Base-by-base conservation (phyloP, 768 basidiomycete species). In the Tricholoma matsutake region DNA sequence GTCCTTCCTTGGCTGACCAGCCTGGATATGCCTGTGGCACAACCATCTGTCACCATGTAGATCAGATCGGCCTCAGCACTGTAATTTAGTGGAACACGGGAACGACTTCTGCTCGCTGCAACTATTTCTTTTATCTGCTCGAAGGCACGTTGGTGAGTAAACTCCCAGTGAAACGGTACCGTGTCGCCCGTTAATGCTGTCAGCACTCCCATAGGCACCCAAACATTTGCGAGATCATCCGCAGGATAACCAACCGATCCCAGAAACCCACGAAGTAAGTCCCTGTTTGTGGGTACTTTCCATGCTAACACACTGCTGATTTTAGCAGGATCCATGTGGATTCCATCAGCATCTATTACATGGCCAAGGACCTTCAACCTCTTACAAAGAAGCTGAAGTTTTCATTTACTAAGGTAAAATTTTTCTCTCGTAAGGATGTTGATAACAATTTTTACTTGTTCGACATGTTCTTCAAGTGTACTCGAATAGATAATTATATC, bases 251-350 rank as follows among this genome's bases (percentile, higher is more conserved):
- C 37, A 37, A 37, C 37, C 1, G 73, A 64, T 8, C 78, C 76
- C 0, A 76, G 58, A 59, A 79, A 78, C 3, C 72, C 69, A 1
- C 55, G 57, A 20, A 78, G 56, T 10, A 75, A 56, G 25, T 71
- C 69, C 10, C 67, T 67, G 41, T 66, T 73, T 0, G 67, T 71
- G 0, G 72, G 73, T 1, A 63, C 65, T 51, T 70, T 69, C 71
- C 71, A 72, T 10, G 72, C 70, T 2, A 66, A 3, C 0, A 79
- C 66, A 0, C 59, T 35, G 39, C 79, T 70, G 0, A 81, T 76
- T 43, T 81, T 81, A 28, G 72, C 58, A 0, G 75, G 77, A 35
- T 81, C 75, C 76, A 80, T 79, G 0, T 18, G 52, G 4, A 81
- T 78, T 0, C 78, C 76, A 0, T 69, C 7, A 5, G 73, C 65